These are phyloP conservation scores for Globisporangium sylvaticum DNA, from an alignment of 352 stramenopile species.

Conservation along the genomic window DNA sequence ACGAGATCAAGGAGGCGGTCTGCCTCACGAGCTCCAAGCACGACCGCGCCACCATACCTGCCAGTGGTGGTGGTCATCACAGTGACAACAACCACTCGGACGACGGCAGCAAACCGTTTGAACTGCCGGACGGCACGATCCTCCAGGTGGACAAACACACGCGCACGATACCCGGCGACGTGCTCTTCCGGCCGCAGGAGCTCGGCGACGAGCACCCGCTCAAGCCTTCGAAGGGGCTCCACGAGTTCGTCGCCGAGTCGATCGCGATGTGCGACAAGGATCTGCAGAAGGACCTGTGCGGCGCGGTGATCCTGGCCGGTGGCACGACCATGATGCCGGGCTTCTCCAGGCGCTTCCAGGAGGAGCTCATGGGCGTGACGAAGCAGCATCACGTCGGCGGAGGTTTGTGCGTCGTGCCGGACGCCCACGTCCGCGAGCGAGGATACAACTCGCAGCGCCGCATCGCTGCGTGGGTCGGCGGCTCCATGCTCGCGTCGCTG, in stretches of 20 bases:
- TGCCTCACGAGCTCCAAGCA: slow-evolving; percentile 34
- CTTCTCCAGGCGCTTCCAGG: slow-evolving; percentile 76
- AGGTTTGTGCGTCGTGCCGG: slow-evolving; percentile 67
- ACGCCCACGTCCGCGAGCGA: slow-evolving; percentile 65
- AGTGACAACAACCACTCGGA: slow-evolving; percentile 15
- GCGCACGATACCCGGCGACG: slow-evolving; percentile 59
- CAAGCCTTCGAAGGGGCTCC: slow-evolving; percentile 63
- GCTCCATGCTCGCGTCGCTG: slow-evolving; percentile 87
- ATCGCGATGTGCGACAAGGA: slow-evolving; percentile 88
- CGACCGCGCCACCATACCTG: slow-evolving; percentile 18
- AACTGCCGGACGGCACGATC: slow-evolving; percentile 83
- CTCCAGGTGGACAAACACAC: slow-evolving; percentile 81
- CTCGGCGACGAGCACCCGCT: slow-evolving; percentile 91
- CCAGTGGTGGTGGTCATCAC: background rate
- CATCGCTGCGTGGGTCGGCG: slow-evolving; percentile 86
- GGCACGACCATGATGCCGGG: slow-evolving; percentile 84
- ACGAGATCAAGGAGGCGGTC: slow-evolving; percentile 83
- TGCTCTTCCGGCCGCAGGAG: slow-evolving; percentile 84
- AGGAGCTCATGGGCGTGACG: slow-evolving; percentile 46
- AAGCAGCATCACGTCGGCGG: slow-evolving; percentile 5
- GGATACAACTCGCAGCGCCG: slow-evolving; percentile 86
- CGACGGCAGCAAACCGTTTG: slow-evolving; percentile 58
- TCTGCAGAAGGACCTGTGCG: slow-evolving; percentile 73
- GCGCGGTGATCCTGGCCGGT: slow-evolving; percentile 73
- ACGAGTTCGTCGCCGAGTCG: slow-evolving; percentile 74